Conservation (phyloP, 495 filamentous ascomycete species). For the Aspergillus ostianus region DNA sequence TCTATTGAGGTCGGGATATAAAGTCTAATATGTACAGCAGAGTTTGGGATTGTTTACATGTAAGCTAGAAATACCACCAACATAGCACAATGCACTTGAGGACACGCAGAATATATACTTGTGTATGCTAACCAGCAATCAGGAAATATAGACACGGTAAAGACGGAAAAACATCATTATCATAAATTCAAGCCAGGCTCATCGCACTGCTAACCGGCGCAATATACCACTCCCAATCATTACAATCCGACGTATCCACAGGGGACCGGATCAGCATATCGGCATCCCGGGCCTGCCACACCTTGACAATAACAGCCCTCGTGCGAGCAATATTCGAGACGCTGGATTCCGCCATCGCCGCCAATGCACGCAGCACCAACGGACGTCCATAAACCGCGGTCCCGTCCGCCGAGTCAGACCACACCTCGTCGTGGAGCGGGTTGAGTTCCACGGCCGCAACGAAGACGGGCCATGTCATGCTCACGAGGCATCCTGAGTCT, state of each 20-base stretch:
- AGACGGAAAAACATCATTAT: background rate
- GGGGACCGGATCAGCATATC: constrained; percentile 30
- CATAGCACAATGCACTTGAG: no score
- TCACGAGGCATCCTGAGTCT: constrained; percentile 27
- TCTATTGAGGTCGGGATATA: no score
- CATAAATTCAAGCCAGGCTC: constrained; percentile 36
- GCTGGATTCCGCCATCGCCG: constrained; percentile 40
- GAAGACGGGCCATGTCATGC: constrained; percentile 46
- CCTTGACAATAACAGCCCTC: constrained; percentile 39
- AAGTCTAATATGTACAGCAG: no score
- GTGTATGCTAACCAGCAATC: no score
- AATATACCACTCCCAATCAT: constrained; percentile 46
- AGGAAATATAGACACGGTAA: no score
- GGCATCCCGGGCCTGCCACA: constrained; percentile 44
- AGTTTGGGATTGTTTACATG: no score
- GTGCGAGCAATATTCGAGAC: constrained; percentile 44
- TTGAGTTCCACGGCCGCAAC: constrained; percentile 46
- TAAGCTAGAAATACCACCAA: no score
- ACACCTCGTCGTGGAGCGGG: constrained; percentile 38
- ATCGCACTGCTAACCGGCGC: constrained; percentile 41
- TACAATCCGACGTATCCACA: constrained; percentile 18
- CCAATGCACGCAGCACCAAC: constrained; percentile 40
- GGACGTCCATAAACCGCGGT: constrained; percentile 31
- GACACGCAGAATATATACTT: no score
- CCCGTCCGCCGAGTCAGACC: constrained; percentile 19